phyloP scores from a whole-genome alignment of 2,329 filamentous ascomycete genomes.

The Clonostachys solani region DNA sequence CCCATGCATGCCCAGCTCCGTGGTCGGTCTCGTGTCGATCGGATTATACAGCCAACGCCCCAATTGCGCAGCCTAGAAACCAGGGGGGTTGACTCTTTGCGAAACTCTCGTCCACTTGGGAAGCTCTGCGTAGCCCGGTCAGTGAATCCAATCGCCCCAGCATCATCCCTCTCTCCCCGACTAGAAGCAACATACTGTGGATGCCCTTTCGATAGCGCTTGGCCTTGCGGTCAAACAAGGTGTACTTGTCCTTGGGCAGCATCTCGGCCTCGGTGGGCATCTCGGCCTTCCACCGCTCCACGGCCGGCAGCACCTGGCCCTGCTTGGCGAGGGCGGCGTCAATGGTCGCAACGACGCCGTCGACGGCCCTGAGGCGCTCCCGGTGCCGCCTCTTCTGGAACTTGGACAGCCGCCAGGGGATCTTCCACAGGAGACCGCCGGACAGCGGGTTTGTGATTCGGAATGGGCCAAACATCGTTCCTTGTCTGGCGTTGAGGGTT shows the following conservation, averaged over 20 bases:
- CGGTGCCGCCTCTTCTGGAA: constrained; percentile 89
- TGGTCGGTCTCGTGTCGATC: not conserved
- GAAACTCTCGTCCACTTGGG: constrained; percentile 95
- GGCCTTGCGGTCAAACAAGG: constrained; percentile 93
- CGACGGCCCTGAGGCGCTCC: constrained; percentile 77
- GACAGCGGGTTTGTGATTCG: constrained; percentile 72
- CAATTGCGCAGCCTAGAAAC: constrained; percentile 58
- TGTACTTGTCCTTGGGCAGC: constrained; percentile 96
- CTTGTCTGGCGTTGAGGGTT: too few relatives aligned
- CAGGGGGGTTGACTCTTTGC: constrained; percentile 89
- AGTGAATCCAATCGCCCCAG: not conserved
- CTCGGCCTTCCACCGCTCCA: constrained; percentile 89
- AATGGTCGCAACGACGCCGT: constrained; percentile 80
- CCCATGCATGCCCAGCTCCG: too few relatives aligned
- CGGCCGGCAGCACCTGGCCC: constrained; percentile 67
- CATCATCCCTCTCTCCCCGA: not conserved
- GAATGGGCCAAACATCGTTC: constrained; percentile 77
- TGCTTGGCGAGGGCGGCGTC: constrained; percentile 73
- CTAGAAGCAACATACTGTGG: constrained; percentile 69
- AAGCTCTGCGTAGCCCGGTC: constrained; percentile 48
- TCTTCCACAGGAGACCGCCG: constrained; percentile 91
- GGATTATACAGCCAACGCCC: not conserved
- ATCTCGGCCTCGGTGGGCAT: constrained; percentile 97
- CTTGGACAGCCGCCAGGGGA: constrained; percentile 88
- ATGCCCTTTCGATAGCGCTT: constrained; percentile 96